Evolutionary conservation across 2,329 filamentous ascomycete species (phyloP), one percentile per base, ranked within the genome.

Genomic region (Elsinoe fawcettii): DNA sequence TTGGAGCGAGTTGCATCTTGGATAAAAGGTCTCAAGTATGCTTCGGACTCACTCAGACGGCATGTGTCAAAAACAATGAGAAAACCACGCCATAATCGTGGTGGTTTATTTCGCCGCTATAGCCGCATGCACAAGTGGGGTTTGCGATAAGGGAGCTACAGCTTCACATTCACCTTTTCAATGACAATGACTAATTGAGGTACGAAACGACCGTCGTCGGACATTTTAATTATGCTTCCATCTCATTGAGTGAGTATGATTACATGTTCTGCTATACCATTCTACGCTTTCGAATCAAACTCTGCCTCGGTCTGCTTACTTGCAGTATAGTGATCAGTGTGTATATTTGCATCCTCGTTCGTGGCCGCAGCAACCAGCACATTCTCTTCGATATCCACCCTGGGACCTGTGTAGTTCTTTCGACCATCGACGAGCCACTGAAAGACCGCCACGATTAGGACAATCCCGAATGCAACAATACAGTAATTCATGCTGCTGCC

Each of bases 401-500:
- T 65, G 1, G 78, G 80, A 0, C 80, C 80, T 2, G 72, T 75
- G 64, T 79, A 84, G 66, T 84, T 82, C 71, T 83, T 83, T 30
- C 78, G 72, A 5, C 81, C 81, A 61, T 84, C 81, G 12, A 83
- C 66, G 54, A 82, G 70, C 81, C 81, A 85, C 63, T 83, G 80
- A 23, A 82, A 66, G 0, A 75, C 70, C 25, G 79, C 82, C 58
- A 85, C 75, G 34, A 81, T 68, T 41, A 83, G 65, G 49, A 84
- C 79, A 57, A 81, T 79, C 1, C 75, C 79, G 51, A 84, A 82
- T 0, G 77, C 80, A 16, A 77, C 80, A 43, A 80, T 74, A 62
- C 77, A 81, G 57, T 80, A 80, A 60, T 80, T 90, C 86, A 90
- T 90, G 71, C 81, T 88, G 63, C 73, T 80, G 0, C 78, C 75